Percentiles rank a stretch among this genome's conserved stretches.
phyloP scores from a whole-genome alignment of 306 rosid genomes.

The Trichosanthes truncata region DNA sequence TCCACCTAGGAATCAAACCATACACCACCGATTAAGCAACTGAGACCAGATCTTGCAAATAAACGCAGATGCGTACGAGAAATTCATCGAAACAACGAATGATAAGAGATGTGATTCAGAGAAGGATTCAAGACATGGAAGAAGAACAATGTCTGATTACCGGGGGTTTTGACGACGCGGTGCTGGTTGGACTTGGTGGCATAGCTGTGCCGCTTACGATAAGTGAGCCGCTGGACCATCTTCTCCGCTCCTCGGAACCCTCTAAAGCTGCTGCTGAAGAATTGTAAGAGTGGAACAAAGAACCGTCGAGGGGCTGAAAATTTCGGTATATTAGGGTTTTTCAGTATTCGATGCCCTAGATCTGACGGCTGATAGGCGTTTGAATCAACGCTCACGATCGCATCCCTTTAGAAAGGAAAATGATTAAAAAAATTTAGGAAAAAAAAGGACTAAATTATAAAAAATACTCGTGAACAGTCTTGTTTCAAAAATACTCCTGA shows the following conservation, averaged over 20 bases:
- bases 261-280: neutral
- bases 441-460: no score
- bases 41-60: neutral
- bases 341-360: slow-evolving; percentile 26
- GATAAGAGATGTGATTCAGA: neutral
- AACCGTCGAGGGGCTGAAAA: fast-evolving
- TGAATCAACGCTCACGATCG: neutral
- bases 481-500: no score
- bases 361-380: slow-evolving; percentile 20
- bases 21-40: neutral
- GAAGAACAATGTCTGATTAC: slow-evolving; percentile 17
- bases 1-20: slow-evolving; percentile 41
- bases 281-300: neutral
- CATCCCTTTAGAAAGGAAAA: no score
- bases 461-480: no score
- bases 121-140: neutral
- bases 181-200: slow-evolving; percentile 91
- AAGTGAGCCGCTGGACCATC: slow-evolving; percentile 85
- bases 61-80: neutral
- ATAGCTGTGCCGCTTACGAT: slow-evolving; percentile 69
- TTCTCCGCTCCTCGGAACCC: slow-evolving; percentile 10
- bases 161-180: slow-evolving; percentile 79
- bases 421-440: no score
- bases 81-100: neutral
- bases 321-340: slow-evolving; percentile 10